phyloP scores from a whole-genome alignment of 768 basidiomycete genomes.

The Collybia sordida region DNA sequence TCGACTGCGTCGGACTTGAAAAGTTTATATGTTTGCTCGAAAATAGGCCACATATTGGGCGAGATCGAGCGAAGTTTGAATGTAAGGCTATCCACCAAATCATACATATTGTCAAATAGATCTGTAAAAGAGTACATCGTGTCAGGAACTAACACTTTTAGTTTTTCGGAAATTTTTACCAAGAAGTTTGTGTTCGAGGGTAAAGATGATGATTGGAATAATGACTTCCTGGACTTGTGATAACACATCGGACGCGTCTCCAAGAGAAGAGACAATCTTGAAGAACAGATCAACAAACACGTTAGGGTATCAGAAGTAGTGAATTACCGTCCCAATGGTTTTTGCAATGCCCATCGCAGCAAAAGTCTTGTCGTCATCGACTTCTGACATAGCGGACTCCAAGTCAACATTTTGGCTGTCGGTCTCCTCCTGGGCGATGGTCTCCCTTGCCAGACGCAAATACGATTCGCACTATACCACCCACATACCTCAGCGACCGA shows the following conservation, averaged over 20 bases:
- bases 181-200: conserved; percentile 73
- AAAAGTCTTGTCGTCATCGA: conserved; percentile 85
- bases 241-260: conserved; percentile 71
- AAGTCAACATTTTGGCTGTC: conserved; percentile 50
- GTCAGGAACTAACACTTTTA: too few species aligned
- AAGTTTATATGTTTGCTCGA: conserved; percentile 76
- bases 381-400: conserved; percentile 51
- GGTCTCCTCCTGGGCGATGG: conserved; percentile 52
- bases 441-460: conserved; percentile 73
- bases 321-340: conserved; percentile 74
- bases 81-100: conserved; percentile 80
- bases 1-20: conserved; percentile 85
- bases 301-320: background rate
- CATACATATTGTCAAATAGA: conserved; percentile 85
- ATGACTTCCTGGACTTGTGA: conserved; percentile 80
- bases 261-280: conserved; percentile 75
- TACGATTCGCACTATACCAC: conserved; percentile 73
- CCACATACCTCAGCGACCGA: background rate
- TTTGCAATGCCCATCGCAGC: conserved; percentile 86
- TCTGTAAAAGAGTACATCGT: conserved; percentile 40
- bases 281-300: background rate
- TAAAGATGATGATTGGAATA: conserved; percentile 74
- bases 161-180: conserved; percentile 37
- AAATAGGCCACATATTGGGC: conserved; percentile 84
- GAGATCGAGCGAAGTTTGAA: conserved; percentile 78